A percentile compares a stretch with the other conserved stretches of the same genome.
phyloP scores from a whole-genome alignment of 176 grass and related monocot genomes.

The Juncus effusus region DNA sequence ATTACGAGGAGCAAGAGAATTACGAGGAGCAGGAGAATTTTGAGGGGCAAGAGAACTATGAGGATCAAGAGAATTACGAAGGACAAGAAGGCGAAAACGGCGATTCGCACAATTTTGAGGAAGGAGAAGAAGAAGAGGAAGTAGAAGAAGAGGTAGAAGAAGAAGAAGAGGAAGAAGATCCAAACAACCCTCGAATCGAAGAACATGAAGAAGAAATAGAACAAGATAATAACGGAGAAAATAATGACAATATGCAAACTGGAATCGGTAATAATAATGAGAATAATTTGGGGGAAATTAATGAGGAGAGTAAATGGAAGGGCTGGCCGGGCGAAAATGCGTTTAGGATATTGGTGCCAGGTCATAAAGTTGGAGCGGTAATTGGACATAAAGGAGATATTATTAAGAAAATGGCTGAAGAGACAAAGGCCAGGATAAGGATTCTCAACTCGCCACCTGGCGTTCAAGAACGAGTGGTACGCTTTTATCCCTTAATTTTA shows the following conservation, averaged over 20 bases:
- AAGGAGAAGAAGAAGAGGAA: constrained; percentile 18
- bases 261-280: constrained; percentile 10
- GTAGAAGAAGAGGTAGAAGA: constrained; percentile 28
- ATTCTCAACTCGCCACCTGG: constrained; percentile 82
- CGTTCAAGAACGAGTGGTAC: constrained; percentile 81
- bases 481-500: constrained; percentile 17
- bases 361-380: constrained; percentile 73
- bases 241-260: constrained; percentile 1
- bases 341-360: constrained; percentile 75
- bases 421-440: constrained; percentile 91
- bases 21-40: constrained; percentile 28
- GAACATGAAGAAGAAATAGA: constrained; percentile 10
- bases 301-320: constrained; percentile 69
- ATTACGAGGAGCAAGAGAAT: constrained; percentile 23
- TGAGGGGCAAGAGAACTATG: constrained; percentile 25
- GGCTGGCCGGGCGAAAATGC: constrained; percentile 94
- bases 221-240: constrained; percentile 20
- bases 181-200: neutral
- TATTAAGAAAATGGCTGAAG: constrained; percentile 94
- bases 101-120: constrained; percentile 9
- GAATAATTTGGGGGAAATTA: constrained; percentile 3
- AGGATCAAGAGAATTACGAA: constrained; percentile 24
- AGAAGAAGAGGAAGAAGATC: constrained; percentile 7
- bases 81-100: constrained; percentile 20
- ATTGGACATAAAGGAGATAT: constrained; percentile 96